Percentiles rank a stretch among this genome's conserved stretches.
phyloP scores from a whole-genome alignment of 1,284 basidiomycete genomes.

The Vanrija pseudolonga region DNA sequence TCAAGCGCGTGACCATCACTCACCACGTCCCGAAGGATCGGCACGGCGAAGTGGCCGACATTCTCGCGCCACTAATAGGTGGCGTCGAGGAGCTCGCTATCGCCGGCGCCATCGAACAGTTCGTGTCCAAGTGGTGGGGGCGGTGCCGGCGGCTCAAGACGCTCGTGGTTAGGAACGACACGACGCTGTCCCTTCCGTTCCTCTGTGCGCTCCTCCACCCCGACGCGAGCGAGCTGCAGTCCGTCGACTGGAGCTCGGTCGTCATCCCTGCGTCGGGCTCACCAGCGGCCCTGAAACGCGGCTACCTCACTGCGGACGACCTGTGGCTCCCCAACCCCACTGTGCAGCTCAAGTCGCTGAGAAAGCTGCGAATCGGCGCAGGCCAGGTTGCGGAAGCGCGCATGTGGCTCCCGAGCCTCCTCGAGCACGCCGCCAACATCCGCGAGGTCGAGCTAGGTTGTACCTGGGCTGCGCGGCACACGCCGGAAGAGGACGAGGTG shows the following conservation, averaged over 20 bases:
- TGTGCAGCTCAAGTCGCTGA: not conserved
- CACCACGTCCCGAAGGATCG: not conserved
- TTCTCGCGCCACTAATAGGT: not conserved
- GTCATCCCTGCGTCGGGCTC: not conserved
- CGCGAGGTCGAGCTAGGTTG: not conserved
- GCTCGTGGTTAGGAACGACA: no score
- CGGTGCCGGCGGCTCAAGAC: not conserved
- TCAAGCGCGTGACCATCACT: conserved; percentile 15
- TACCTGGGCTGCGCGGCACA: not conserved
- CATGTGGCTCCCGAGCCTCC: not conserved
- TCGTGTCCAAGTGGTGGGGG: not conserved
- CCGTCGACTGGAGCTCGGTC: not conserved
- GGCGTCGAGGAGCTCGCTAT: conserved; percentile 3
- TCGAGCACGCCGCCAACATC: not conserved
- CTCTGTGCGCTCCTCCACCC: conserved; percentile 5
- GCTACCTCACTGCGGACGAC: not conserved
- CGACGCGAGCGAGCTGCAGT: not conserved
- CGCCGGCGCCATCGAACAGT: not conserved
- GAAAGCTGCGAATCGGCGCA: not conserved
- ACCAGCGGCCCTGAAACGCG: not conserved
- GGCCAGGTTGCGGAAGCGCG: not conserved
- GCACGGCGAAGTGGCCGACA: not conserved
- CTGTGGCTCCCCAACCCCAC: not conserved
- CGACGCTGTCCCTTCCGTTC: not conserved
- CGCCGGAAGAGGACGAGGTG: not conserved